Conservation (phyloP, 352 stramenopile genomes). For the Thraustochytrium sp. region DNA sequence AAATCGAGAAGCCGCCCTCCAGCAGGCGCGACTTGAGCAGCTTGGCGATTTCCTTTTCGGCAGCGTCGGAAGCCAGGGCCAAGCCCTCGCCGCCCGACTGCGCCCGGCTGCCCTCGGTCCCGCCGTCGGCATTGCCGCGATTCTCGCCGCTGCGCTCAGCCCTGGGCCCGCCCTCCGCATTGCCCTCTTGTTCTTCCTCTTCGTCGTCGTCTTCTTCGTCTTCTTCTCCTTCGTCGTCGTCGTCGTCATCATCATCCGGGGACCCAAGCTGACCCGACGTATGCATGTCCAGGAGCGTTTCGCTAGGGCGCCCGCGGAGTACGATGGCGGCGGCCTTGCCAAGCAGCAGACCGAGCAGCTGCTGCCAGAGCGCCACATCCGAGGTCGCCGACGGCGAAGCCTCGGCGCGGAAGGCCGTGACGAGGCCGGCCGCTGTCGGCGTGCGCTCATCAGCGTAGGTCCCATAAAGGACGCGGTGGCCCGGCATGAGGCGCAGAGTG, state of each 20-base stretch:
- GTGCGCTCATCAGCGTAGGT: background rate
- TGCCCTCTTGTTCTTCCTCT: background rate
- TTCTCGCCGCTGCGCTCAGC: background rate
- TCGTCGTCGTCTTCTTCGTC: background rate
- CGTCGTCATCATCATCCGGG: background rate
- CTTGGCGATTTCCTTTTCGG: background rate
- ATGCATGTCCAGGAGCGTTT: too few species aligned
- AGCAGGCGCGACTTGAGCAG: slow-evolving; percentile 6
- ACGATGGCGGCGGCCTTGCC: slow-evolving; percentile 20
- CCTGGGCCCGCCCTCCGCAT: background rate
- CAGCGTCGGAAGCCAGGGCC: background rate
- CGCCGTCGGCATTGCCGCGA: background rate
- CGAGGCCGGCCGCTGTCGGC: background rate
- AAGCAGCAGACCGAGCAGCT: background rate
- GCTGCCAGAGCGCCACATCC: too few species aligned
- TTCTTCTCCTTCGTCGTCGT: background rate
- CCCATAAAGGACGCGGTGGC: background rate
- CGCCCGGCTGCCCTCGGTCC: too few species aligned
- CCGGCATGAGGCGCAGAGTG: slow-evolving; percentile 42
- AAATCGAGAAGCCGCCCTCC: background rate
- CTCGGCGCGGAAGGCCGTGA: background rate
- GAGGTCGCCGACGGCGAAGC: too few species aligned
- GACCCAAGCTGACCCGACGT: too few species aligned
- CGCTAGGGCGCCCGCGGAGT: too few species aligned
- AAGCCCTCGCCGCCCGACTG: background rate